These are phyloP conservation scores for Aschersonia sp. DNA, from an alignment of 2,329 filamentous ascomycete genomes.

Conservation along the genomic window DNA sequence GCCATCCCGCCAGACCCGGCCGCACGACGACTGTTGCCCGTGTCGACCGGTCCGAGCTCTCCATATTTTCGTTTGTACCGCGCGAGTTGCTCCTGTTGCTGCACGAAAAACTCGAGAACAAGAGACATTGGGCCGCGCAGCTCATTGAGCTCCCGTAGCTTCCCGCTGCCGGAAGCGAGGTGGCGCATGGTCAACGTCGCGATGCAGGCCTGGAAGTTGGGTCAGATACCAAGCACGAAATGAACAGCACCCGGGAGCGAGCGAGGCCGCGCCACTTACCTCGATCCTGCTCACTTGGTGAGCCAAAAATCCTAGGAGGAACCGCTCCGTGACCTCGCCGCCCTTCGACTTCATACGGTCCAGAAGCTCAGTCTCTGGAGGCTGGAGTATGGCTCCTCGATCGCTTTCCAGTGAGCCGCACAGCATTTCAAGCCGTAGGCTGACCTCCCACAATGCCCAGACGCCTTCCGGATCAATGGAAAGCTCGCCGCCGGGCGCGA, in stretches of 20 bases:
- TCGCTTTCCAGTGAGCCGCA: slow-evolving; percentile 75
- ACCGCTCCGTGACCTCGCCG: slow-evolving; percentile 77
- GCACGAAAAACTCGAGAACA: slow-evolving; percentile 47
- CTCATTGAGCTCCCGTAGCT: slow-evolving; percentile 49
- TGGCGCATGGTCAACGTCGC: slow-evolving; percentile 69
- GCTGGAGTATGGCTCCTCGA: slow-evolving; percentile 47
- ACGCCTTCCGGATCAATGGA: slow-evolving; percentile 70
- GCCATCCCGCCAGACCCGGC: too few species aligned
- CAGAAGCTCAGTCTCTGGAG: slow-evolving; percentile 71
- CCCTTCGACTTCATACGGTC: slow-evolving; percentile 53
- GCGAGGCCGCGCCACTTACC: slow-evolving; percentile 36
- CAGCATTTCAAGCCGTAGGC: slow-evolving; percentile 80
- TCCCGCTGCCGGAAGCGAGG: slow-evolving; percentile 55
- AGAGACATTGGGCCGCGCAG: slow-evolving; percentile 66
- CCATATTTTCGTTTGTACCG: slow-evolving; percentile 42
- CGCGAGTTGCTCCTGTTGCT: slow-evolving; percentile 49
- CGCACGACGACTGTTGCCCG: neutral
- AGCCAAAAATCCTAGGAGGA: slow-evolving; percentile 80
- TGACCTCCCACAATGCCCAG: slow-evolving; percentile 83
- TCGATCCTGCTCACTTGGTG: slow-evolving; percentile 94
- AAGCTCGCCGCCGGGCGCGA: slow-evolving; percentile 52
- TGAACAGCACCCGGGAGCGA: too few species aligned
- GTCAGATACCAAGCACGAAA: neutral
- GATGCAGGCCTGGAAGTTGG: slow-evolving; percentile 51
- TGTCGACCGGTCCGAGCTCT: slow-evolving; percentile 14